These are phyloP conservation scores for Magnaporthiopsis rhizophila DNA, from an alignment of 2,329 filamentous ascomycete species.

Conservation along the genomic window DNA sequence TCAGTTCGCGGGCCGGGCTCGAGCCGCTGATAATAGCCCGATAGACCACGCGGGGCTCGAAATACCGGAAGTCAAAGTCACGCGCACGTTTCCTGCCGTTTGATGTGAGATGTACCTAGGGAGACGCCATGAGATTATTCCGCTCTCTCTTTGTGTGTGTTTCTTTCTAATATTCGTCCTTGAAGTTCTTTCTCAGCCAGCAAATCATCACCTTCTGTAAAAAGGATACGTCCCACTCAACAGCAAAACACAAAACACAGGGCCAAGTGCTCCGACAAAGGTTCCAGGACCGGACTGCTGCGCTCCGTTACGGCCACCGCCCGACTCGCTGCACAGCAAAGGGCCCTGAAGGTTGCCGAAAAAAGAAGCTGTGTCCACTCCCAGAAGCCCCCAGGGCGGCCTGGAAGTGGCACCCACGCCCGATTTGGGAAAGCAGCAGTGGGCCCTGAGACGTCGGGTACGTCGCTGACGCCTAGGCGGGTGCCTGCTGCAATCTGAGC, in stretches of 20 bases:
- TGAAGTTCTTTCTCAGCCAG: too few relatives aligned
- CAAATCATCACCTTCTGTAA: too few relatives aligned
- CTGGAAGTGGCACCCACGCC: not conserved
- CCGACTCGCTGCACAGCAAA: not conserved
- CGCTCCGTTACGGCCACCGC: too few relatives aligned
- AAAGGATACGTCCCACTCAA: too few relatives aligned
- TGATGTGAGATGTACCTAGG: not conserved
- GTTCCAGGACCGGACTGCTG: too few relatives aligned
- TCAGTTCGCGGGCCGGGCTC: not conserved
- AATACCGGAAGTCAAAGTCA: not conserved
- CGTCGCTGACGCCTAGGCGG: not conserved
- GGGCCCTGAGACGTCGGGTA: not conserved
- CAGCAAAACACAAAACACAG: too few relatives aligned
- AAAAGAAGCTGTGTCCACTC: not conserved
- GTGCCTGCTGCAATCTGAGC: too few relatives aligned
- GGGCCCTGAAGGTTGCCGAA: not conserved
- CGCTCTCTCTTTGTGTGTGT: not conserved
- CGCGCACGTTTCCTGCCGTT: not conserved
- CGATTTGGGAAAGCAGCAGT: not conserved
- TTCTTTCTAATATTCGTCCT: not conserved
- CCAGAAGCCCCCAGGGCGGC: not conserved
- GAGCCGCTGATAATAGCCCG: not conserved
- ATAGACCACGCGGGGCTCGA: not conserved
- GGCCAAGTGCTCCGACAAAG: not conserved
- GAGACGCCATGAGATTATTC: not conserved